Evolutionary conservation across 2,329 filamentous ascomycete genomes (phyloP).

Genomic region (Nannizzia gypsea): DNA sequence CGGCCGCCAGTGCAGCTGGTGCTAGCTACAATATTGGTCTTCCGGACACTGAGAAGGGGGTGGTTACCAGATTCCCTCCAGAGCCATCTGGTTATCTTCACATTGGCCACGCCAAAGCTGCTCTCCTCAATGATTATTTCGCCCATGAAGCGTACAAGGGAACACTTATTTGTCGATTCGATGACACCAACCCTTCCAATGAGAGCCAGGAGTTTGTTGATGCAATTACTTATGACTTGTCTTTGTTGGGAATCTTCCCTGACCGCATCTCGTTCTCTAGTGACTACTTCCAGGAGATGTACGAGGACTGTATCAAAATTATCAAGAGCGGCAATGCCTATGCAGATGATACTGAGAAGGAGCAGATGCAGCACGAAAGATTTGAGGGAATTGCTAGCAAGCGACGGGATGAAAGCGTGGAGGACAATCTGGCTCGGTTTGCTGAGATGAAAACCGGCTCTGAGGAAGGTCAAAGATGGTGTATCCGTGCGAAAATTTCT

Average conservation of each 20-base stretch:
- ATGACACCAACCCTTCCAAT: slow-evolving; percentile 95
- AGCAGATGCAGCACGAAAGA: slow-evolving; percentile 75
- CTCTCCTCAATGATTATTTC: slow-evolving; percentile 91
- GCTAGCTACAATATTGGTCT: slow-evolving; percentile 22
- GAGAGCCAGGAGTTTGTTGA: slow-evolving; percentile 96
- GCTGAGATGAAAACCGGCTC: slow-evolving; percentile 87
- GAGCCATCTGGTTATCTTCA: slow-evolving; percentile 29
- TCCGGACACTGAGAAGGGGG: slow-evolving; percentile 20
- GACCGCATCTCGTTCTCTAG: slow-evolving; percentile 81
- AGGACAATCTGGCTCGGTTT: slow-evolving; percentile 77
- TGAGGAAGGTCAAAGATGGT: slow-evolving; percentile 69
- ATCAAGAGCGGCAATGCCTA: slow-evolving; percentile 84
- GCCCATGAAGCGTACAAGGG: slow-evolving; percentile 88
- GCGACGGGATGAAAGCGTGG: slow-evolving; percentile 63
- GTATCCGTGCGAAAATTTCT: slow-evolving; percentile 89
- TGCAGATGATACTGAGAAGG: slow-evolving; percentile 84
- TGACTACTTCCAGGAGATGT: slow-evolving; percentile 89
- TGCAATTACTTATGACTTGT: slow-evolving; percentile 81
- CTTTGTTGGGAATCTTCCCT: slow-evolving; percentile 81
- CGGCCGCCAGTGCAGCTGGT: slow-evolving; percentile 17
- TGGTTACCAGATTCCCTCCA: slow-evolving; percentile 27
- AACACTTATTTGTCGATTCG: slow-evolving; percentile 80
- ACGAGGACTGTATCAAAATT: slow-evolving; percentile 70
- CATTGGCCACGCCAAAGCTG: slow-evolving; percentile 79
- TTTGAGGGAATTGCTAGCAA: slow-evolving; percentile 73